Conservation (phyloP, 305 asterid genomes). For the Petunia hybrid region DNA sequence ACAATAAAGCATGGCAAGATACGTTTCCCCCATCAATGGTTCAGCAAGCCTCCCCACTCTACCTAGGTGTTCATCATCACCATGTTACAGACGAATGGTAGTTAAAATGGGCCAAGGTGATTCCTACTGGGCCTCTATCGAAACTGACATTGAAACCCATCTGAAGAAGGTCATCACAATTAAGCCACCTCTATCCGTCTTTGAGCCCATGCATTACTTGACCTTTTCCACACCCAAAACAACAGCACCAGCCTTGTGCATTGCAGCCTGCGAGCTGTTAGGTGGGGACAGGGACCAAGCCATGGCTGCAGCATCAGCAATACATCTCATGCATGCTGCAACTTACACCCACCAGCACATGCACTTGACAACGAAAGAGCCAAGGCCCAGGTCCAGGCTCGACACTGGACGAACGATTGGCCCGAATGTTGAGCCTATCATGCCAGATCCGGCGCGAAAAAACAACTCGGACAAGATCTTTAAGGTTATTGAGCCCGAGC, state of each 20-base stretch:
- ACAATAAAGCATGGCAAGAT: conserved; percentile 5
- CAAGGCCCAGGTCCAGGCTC: conserved; percentile 21
- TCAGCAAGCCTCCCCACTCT: neutral
- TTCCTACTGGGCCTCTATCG: conserved; percentile 52
- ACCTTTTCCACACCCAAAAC: conserved; percentile 58
- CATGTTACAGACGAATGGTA: conserved; percentile 15
- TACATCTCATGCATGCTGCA: conserved; percentile 65
- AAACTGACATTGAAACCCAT: conserved; percentile 48
- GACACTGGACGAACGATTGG: conserved; percentile 37
- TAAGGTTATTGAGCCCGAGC: conserved; percentile 39
- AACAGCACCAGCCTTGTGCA: conserved; percentile 56
- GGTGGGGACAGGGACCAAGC: conserved; percentile 57
- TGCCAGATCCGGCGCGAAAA: neutral
- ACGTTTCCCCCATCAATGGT: neutral
- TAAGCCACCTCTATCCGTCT: conserved; percentile 55
- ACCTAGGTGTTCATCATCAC: neutral
- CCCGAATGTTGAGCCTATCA: conserved; percentile 44
- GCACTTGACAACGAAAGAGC: conserved; percentile 37
- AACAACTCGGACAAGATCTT: conserved; percentile 42
- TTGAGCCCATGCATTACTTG: conserved; percentile 71
- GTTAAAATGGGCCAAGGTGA: conserved; percentile 34
- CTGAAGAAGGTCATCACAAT: conserved; percentile 52
- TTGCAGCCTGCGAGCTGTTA: conserved; percentile 66
- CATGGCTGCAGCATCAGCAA: conserved; percentile 56
- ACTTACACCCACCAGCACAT: conserved; percentile 58